Conservation (phyloP, 208 protist species). For the Acanthamoeba healyi region DNA sequence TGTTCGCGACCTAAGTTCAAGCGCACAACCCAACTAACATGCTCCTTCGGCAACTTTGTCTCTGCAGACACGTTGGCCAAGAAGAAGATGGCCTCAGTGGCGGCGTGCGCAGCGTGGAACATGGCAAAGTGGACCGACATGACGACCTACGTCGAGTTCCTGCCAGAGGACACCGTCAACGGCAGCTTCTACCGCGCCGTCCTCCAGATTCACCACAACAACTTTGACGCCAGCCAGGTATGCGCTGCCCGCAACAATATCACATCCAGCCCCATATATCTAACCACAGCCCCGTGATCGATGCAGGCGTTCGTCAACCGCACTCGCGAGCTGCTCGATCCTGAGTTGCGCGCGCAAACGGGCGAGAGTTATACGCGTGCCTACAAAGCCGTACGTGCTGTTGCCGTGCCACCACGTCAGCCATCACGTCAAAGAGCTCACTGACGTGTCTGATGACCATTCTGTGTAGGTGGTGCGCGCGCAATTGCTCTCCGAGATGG, state of each 20-base stretch:
- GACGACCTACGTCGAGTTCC: slow-evolving; percentile 89
- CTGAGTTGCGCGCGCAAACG: slow-evolving; percentile 96
- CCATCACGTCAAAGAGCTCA: background rate
- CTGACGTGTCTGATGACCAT: too few relatives aligned
- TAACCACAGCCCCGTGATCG: too few relatives aligned
- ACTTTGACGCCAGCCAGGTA: slow-evolving; percentile 84
- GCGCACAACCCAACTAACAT: background rate
- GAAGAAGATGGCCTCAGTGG: slow-evolving; percentile 94
- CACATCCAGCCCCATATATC: too few relatives aligned
- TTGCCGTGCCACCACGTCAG: background rate
- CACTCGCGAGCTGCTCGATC: slow-evolving; percentile 95
- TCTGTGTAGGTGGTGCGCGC: slow-evolving; percentile 94
- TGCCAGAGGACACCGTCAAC: slow-evolving; percentile 94
- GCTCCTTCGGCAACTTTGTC: background rate
- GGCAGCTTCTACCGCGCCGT: slow-evolving; percentile 94
- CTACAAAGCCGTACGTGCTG: slow-evolving; percentile 93
- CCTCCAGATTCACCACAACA: slow-evolving; percentile 85
- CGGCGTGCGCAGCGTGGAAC: slow-evolving; percentile 96
- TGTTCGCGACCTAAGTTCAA: too few relatives aligned
- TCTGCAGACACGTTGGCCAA: slow-evolving; percentile 17
- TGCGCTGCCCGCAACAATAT: too few relatives aligned
- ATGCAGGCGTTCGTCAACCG: slow-evolving; percentile 86
- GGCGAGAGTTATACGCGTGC: slow-evolving; percentile 98
- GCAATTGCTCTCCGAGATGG: slow-evolving; percentile 99
- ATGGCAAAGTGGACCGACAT: slow-evolving; percentile 87